Base-by-base conservation (phyloP, 2,329 filamentous ascomycete genomes). In the Elsinoe ampelina region DNA sequence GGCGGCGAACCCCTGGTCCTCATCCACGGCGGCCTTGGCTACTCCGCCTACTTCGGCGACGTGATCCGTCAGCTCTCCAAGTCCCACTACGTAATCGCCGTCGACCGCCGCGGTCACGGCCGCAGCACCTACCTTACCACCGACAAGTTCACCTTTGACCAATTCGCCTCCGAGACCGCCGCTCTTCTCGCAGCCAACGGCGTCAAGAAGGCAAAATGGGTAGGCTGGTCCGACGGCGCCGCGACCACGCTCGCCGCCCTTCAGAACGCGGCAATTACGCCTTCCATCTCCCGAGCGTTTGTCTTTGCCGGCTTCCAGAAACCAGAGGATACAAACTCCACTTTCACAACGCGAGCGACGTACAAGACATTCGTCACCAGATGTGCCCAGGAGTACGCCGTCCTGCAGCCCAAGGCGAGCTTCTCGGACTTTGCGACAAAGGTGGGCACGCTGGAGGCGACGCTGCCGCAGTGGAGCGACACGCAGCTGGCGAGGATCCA, bases 221-320 rank as follows among this genome's bases (percentile, higher is more conserved):
- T 74, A 3, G 72, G 72, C 22, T 75, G 72, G 73, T 73, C 70
- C 7, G 73, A 75, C 55, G 72, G 72, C 39, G 72, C 67, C 35
- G 68, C 68, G 17, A 71, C 70, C 5, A 71, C 71, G 1, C 66
- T 73, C 3, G 62, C 70, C 2, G 68, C 66, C 5, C 67, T 74
- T 20, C 62, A 71, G 38, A 65, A 72, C 64, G 54, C 65, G 0
- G 62, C 58, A 11, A 66, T 67, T 39, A 61, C 65, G 1, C 58
- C 63, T 1, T 61, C 65, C 19, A 73, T 74, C 57, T 63, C 68
- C 39, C 71, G 71, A 60, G 72, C 73, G 2, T 73, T 75, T 50
- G 51, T 74, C 48, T 75, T 73, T 41, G 72, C 70, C 22, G 67
- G 64, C 32, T 65, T 65, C 32, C 65, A 70, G 47, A 65, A 61